These are phyloP conservation scores for Leccinum truebloodii DNA, from an alignment of 768 basidiomycete genomes.

Conservation along the genomic window DNA sequence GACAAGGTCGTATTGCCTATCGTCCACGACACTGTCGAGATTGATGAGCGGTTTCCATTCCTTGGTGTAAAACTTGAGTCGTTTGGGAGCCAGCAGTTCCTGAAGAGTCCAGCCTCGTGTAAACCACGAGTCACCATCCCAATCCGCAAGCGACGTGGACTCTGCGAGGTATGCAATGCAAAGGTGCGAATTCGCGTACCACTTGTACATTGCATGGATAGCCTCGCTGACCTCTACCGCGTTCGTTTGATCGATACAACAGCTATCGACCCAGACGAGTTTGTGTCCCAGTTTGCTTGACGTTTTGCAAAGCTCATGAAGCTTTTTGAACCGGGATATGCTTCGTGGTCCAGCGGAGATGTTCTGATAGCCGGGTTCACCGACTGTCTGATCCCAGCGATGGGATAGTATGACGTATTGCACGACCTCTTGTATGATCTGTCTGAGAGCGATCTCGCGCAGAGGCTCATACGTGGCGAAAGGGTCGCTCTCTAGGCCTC, in stretches of 20 bases:
- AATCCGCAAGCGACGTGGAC: background rate
- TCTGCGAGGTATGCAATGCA: constrained; percentile 22
- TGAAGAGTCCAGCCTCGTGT: constrained; percentile 14
- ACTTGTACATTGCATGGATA: constrained; percentile 23
- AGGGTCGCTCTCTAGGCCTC: background rate
- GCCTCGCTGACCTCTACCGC: constrained; percentile 22
- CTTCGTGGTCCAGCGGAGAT: background rate
- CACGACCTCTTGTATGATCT: constrained; percentile 16
- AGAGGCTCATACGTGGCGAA: constrained; percentile 2
- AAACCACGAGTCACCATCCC: constrained; percentile 14
- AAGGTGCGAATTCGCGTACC: constrained; percentile 23
- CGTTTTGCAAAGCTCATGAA: constrained; percentile 9
- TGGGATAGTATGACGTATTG: constrained; percentile 19
- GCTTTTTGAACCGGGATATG: background rate
- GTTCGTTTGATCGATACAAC: constrained; percentile 23
- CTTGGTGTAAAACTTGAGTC: constrained; percentile 19
- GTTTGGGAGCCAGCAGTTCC: constrained; percentile 20
- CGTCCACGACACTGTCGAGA: background rate
- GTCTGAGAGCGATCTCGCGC: constrained; percentile 2
- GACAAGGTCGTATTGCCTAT: background rate
- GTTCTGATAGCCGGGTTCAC: constrained; percentile 15
- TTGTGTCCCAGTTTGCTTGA: constrained; percentile 2
- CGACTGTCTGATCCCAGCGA: constrained; percentile 6
- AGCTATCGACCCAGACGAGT: constrained; percentile 20
- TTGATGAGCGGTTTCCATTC: constrained; percentile 10